A percentile compares a stretch with the other conserved stretches of the same genome.
These are phyloP conservation scores for Calonectria pteridis DNA, from an alignment of 2,329 filamentous ascomycete genomes.

Conservation along the genomic window DNA sequence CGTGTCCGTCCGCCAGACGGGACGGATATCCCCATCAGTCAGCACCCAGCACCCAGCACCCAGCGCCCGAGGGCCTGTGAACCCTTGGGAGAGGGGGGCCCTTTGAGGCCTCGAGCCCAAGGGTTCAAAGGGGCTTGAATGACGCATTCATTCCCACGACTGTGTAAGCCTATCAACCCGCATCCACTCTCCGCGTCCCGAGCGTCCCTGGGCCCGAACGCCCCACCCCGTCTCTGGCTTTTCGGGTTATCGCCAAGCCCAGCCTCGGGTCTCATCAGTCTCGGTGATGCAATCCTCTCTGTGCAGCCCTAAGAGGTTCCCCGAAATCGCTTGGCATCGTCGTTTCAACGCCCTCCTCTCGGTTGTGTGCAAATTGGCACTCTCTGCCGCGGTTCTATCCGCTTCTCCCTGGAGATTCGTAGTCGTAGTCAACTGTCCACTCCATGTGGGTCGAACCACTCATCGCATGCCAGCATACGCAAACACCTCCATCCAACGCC, in stretches of 20 bases:
- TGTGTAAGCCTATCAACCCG: neutral
- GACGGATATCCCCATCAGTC: neutral
- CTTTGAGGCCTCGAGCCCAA: neutral
- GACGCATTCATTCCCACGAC: neutral
- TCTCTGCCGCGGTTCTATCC: neutral
- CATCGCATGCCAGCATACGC: conserved; percentile 18
- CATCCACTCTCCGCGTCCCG: neutral
- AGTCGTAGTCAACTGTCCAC: neutral
- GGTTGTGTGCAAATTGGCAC: neutral
- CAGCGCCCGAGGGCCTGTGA: too few species aligned
- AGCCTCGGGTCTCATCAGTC: neutral
- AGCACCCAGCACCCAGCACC: too few species aligned
- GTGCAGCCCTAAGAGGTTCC: neutral
- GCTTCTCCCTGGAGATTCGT: neutral
- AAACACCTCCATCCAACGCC: conserved; percentile 12
- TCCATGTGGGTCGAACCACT: conserved; percentile 16
- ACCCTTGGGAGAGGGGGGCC: too few species aligned
- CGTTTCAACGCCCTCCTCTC: too few species aligned
- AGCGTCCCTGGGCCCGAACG: neutral
- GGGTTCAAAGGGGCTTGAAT: neutral
- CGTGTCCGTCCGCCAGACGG: neutral
- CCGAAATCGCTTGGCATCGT: neutral
- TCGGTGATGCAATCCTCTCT: neutral
- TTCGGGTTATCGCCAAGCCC: neutral
- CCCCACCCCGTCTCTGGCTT: neutral